phyloP scores from a whole-genome alignment of 192 early-diverging fungal species.

The Backusella tarrabulga region DNA sequence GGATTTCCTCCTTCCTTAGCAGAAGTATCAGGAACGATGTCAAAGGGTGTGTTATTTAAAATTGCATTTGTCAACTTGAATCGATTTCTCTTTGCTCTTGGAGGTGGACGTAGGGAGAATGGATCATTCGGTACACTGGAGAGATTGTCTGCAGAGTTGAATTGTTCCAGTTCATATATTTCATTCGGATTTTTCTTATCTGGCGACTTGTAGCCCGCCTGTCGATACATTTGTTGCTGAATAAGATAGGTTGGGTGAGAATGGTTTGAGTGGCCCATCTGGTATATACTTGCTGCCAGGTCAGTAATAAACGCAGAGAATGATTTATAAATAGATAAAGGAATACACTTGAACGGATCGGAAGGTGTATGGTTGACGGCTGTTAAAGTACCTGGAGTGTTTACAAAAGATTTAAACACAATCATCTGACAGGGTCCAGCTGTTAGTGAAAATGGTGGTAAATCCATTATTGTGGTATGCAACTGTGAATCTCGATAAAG shows the following conservation, averaged over 20 bases:
- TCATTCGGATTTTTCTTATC: neutral
- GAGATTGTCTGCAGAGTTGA: neutral
- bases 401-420: conserved; percentile 26
- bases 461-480: conserved; percentile 22
- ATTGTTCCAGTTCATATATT: neutral
- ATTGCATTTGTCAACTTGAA: neutral
- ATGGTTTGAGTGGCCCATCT: neutral
- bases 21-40: neutral
- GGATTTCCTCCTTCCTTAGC: neutral
- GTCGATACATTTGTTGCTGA: conserved; percentile 12
- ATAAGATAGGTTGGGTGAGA: conserved; percentile 3
- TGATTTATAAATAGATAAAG: conserved; percentile 14
- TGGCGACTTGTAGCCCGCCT: neutral
- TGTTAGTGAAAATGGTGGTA: conserved; percentile 30
- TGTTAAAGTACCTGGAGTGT: conserved; percentile 11
- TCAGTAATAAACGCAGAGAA: conserved; percentile 19
- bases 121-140: neutral
- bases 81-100: conserved; percentile 6
- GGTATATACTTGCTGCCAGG: conserved; percentile 13
- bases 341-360: conserved; percentile 18
- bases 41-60: neutral
- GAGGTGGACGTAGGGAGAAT: conserved; percentile 9
- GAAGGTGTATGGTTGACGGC: conserved; percentile 21
- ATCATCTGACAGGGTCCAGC: conserved; percentile 26
- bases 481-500: conserved; percentile 15